Percentiles rank a stretch among this genome's conserved stretches.
Conservation (phyloP, 176 grass and related monocot species). For the Hordeum vulgare region MorexV3_pseudomolecules_assembly NC_058522.1:414428641-414429140, state of each 20-base stretch:
- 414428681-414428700: conserved; percentile 36
- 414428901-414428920: conserved; percentile 18
- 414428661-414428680: conserved; percentile 50
- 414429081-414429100: neutral
- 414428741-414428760: conserved; percentile 40
- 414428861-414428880: conserved; percentile 26
- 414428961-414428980: conserved; percentile 16
- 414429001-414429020: neutral
- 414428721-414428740: conserved; percentile 45
- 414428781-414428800: neutral
- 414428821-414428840: neutral
- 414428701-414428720: conserved; percentile 35
- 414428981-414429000: neutral
- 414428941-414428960: conserved; percentile 13
- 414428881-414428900: neutral
- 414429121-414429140: neutral
- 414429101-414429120: neutral
- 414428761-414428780: neutral
- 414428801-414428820: conserved; percentile 6
- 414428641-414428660: conserved; percentile 52
- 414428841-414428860: neutral
- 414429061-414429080: conserved; percentile 4
- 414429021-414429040: neutral
- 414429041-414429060: neutral
- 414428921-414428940: conserved; percentile 17